Evolutionary conservation across 352 stramenopile genomes (phyloP), one percentile per base, ranked within the genome.

Genomic region (Phytophthora europaea): DNA sequence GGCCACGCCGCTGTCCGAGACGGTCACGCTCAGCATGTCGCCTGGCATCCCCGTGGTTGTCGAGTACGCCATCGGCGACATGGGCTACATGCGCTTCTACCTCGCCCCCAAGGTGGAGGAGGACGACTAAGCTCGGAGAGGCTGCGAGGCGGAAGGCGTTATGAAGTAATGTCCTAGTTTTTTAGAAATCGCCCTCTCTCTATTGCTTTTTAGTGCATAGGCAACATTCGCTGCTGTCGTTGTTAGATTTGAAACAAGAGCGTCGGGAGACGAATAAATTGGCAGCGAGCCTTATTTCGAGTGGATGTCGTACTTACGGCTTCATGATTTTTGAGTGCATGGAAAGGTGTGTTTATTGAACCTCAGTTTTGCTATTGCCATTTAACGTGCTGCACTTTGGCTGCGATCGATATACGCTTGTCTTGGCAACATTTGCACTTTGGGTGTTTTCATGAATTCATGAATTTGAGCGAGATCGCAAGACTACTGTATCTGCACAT

Each of bases 41-140:
- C 96, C 97, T 8, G 98, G 99, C 50, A 98, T 99, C 57, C 98
- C 98, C 2, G 88, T 99, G 36, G 96, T 99, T 31, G 94, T 99
- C 22, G 98, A 99, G 85, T 99, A 99, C 88, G 94, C 95, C 31
- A 99, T 99, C 74, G 95, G 97, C 22, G 94, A 99, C 72, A 98
- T 97, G 66, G 98, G 98, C 59, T 97, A 98, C 88, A 96, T 99
- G 67, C 98, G 98, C 72, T 99, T 99, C 90, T 99, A 99, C 89
- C 90, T 99, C 51, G 98, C 98, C 62, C 98, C 98, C 33, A 99
- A 99, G 93, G 99, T 99, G 81, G 98, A 99, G 79, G 98, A 99
- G 70, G 97, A 99, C 55, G 89, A 96, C 67, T 96, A 93, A 90
- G 64, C n/a, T 51, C 28, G 15, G 16, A 15, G 38, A 45, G 10